These are phyloP conservation scores for Acanthamoeba lenticulata DNA, from an alignment of 208 protist species.

Conservation along the genomic window DNA sequence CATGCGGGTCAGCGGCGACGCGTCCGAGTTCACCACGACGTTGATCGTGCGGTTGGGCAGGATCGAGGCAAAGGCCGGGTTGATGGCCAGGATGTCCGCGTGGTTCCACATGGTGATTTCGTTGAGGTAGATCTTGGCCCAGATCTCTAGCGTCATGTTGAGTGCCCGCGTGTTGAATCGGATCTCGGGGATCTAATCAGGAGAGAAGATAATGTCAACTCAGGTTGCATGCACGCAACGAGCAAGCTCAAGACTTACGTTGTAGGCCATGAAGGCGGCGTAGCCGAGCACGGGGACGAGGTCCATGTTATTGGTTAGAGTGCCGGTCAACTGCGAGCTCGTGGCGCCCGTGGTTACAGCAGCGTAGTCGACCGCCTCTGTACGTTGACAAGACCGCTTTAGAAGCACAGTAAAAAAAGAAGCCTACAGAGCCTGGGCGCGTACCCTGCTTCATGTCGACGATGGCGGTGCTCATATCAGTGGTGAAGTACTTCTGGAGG, in stretches of 20 bases:
- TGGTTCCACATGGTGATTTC: neutral
- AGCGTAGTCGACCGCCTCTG: neutral
- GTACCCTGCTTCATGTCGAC: neutral
- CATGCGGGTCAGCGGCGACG: neutral
- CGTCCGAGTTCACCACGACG: neutral
- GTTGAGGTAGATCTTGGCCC: neutral
- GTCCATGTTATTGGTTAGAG: neutral
- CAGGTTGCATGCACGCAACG: neutral
- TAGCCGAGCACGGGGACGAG: neutral
- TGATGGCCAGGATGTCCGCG: neutral
- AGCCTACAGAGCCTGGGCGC: neutral
- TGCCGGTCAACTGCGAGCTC: neutral
- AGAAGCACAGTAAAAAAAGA: too few relatives aligned
- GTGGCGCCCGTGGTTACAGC: neutral
- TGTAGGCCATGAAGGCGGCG: neutral
- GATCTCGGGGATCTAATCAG: neutral
- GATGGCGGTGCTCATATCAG: neutral
- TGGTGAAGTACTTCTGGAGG: neutral
- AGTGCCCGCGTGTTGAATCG: neutral
- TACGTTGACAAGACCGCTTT: too few relatives aligned
- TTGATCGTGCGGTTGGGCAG: neutral
- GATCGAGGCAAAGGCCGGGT: neutral
- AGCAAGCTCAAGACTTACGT: neutral
- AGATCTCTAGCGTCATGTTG: neutral
- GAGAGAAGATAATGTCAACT: neutral